Evolutionary conservation across 2,329 filamentous ascomycete genomes (phyloP), one percentile per base, ranked within the genome.

Genomic region (Cladophialophora psammophila): DNA sequence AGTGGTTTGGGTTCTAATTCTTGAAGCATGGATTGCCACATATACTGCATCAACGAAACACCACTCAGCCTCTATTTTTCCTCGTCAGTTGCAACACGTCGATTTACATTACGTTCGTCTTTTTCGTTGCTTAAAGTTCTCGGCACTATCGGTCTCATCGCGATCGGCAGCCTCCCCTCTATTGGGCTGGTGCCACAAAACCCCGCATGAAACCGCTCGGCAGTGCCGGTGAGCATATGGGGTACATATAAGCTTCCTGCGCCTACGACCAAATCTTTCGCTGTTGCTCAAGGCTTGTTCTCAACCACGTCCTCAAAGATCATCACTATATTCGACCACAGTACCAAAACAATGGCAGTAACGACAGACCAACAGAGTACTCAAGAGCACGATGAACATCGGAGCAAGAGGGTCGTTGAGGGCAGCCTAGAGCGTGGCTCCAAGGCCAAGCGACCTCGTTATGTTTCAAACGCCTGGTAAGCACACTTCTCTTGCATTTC

Each of bases 401-500:
- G 26, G 26, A 26, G 26, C 26, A 26, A 26, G 26, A 26, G 26
- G 26, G 26, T 26, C 26, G 26, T 26, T 26, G 26, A 26, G 26
- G 26, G 26, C 26, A 26, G 2, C 26, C 26, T 26, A 3, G 55
- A 53, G 3, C 26, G 52, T 26, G 13, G 31, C 12, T 38, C 38
- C 2, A 58, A n/a, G 20, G 12, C 38, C 8, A 64, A 64, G 34
- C 54, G 62, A 38, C 40, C 38, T 58, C 62, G 42, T 38, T 64
- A 64, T 52, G 62, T 64, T n/a, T 38, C 62, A 5, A 64, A 18
- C 20, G 62, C 62, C 10, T 64, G 62, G 62, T 64, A 45, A 50
- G 62, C 58, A 38, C 40, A 7, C 31, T 40, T 26, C 26, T 26
- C 26, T 26, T 26, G 3, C 31, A 32, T 50, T 50, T 15, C 35